Base-by-base conservation (phyloP, 2,329 filamentous ascomycete genomes). In the Epichloe baconii region DNA sequence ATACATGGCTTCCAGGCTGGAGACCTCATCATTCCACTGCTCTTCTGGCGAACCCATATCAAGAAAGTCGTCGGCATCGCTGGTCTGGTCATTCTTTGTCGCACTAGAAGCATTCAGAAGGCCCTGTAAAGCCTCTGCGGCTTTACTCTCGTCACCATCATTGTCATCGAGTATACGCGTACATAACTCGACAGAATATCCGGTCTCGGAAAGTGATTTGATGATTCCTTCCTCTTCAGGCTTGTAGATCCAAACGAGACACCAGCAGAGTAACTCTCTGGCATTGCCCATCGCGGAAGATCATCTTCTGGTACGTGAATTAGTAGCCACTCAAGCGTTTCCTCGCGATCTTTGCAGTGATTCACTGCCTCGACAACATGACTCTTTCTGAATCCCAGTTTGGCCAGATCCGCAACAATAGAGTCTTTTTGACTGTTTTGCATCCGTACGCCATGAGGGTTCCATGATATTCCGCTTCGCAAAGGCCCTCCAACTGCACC, bases 291-390 rank as follows among this genome's bases (percentile, higher is more conserved):
- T 6, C 79, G 74, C 1, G 93, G 93, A n/a, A 97, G 71, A 61
- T 97, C 93, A 63, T 98, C 93, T 64, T 98, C 93, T 1, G 93
- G 93, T 2, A 98, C 89, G 67, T 98, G 91, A 48, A 97, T 90
- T 47, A 98, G 77, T 15, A 98, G 76, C 93, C 93, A 98, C 65
- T 97, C 91, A 2, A 98, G 75, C 15, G 88, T 84, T 68, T 98
- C 93, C 64, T 96, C 90, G 34, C 85, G 78, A 64, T 95, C 89
- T 66, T 91, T 94, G 71, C 90, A 96, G 60, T 90, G 82, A 44
- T 81, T 81, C 1, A 86, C 80, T 8, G 93, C 91, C 68, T 98
- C 93, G 62, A 94, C 82, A 41, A 90, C 80, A 63, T 98, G 93
- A 60, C 85, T 94, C 59, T 75, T 77, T n/a, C 91, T 82, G 66